Evolutionary conservation across 768 basidiomycete species (phyloP).

Genomic region (Kwoniella sp.): DNA sequence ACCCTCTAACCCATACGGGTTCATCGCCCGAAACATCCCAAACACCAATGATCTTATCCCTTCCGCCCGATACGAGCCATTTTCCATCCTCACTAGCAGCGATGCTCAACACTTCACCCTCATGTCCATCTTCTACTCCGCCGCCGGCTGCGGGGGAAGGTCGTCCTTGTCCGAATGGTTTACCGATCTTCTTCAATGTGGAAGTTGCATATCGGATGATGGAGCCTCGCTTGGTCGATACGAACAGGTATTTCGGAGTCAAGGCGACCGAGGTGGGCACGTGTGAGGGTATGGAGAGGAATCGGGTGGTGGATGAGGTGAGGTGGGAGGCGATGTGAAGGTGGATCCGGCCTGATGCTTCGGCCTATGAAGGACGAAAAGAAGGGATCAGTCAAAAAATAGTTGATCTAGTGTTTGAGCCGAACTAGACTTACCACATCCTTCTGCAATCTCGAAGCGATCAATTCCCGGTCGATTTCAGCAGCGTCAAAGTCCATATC

Average conservation of each 20-base stretch:
- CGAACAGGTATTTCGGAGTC: conserved; percentile 76
- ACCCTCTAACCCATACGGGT: conserved; percentile 75
- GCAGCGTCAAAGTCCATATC: conserved; percentile 94
- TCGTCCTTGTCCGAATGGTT: conserved; percentile 44
- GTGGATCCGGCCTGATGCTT: conserved; percentile 49
- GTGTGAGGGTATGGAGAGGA: conserved; percentile 61
- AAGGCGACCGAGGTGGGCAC: conserved; percentile 72
- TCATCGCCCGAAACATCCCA: conserved; percentile 68
- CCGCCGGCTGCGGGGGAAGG: conserved; percentile 54
- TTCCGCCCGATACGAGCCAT: conserved; percentile 81
- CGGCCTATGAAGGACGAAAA: conserved; percentile 34
- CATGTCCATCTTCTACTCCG: conserved; percentile 73
- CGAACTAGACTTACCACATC: conserved; percentile 65
- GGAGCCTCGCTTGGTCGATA: conserved; percentile 84
- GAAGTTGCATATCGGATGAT: conserved; percentile 62
- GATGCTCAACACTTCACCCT: conserved; percentile 78
- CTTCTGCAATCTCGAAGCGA: conserved; percentile 83
- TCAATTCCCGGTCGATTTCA: conserved; percentile 89
- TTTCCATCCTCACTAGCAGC: conserved; percentile 83
- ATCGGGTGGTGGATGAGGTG: conserved; percentile 47
- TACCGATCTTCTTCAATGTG: conserved; percentile 43
- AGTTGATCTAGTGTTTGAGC: no score
- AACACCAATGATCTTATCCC: conserved; percentile 76
- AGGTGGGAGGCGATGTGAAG: conserved; percentile 30
- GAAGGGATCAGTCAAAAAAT: no score